Evolutionary conservation across 2,329 filamentous ascomycete genomes (phyloP).

Genomic region (Aspergillus sp.): DNA sequence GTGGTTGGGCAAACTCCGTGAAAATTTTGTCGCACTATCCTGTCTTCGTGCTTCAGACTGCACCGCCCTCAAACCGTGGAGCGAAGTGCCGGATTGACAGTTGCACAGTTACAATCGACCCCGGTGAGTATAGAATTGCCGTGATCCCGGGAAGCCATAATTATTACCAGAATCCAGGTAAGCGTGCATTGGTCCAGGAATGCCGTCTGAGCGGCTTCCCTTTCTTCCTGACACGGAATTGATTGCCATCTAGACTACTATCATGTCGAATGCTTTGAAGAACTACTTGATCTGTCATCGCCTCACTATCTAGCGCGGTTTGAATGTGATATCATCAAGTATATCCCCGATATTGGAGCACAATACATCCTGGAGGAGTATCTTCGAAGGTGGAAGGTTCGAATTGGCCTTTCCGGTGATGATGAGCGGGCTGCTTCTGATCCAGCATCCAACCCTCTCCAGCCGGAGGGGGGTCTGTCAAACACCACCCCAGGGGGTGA

Average conservation of each 20-base stretch:
- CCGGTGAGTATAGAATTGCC: constrained; percentile 11
- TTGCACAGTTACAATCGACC: constrained; percentile 6
- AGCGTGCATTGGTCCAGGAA: neutral
- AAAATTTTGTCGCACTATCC: constrained; percentile 6
- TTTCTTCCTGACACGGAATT: constrained; percentile 1
- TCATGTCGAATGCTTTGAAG: constrained; percentile 10
- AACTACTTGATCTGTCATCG: constrained; percentile 11
- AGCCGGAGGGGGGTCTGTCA: neutral
- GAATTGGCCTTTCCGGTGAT: constrained; percentile 1
- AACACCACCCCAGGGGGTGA: neutral
- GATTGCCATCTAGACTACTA: constrained; percentile 8
- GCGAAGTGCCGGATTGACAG: constrained; percentile 4
- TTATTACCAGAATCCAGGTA: constrained; percentile 5
- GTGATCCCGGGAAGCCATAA: constrained; percentile 7
- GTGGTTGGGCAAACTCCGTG: neutral
- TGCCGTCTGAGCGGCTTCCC: neutral
- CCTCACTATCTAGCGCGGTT: constrained; percentile 8
- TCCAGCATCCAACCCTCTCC: neutral
- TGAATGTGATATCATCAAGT: constrained; percentile 6
- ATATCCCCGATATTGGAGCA: constrained; percentile 9
- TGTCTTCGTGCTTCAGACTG: constrained; percentile 8
- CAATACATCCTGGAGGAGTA: constrained; percentile 10
- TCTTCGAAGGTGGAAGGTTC: constrained; percentile 8
- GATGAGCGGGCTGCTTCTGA: neutral
- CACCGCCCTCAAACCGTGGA: constrained; percentile 8